phyloP scores from a whole-genome alignment of 805 yeast species.

The Kodamaea nitidulidarum region DNA sequence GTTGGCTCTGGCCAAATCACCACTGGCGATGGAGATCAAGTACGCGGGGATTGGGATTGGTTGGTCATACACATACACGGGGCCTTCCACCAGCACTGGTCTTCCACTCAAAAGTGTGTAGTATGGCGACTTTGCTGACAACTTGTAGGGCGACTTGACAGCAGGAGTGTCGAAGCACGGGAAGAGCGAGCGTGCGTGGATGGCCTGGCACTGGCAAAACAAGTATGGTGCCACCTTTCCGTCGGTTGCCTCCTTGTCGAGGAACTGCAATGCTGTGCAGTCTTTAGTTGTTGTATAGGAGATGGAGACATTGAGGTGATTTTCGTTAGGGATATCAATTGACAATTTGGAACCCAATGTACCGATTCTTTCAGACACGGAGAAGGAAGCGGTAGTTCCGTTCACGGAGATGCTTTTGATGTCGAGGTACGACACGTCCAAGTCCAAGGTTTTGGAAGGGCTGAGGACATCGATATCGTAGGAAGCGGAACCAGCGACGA shows the following conservation, averaged over 20 bases:
- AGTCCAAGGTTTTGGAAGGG: conserved; percentile 10
- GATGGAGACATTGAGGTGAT: conserved; percentile 13
- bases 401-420: conserved; percentile 19
- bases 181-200: conserved; percentile 33
- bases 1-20: conserved; percentile 25
- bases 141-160: conserved; percentile 25
- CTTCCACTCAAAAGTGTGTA: conserved; percentile 30
- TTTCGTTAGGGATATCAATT: conserved; percentile 12
- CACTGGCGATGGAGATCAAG: conserved; percentile 32
- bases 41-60: conserved; percentile 36
- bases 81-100: conserved; percentile 16
- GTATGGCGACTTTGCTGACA: conserved; percentile 24
- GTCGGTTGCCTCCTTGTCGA: conserved; percentile 19
- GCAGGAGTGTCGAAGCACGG: conserved; percentile 38
- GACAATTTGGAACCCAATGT: conserved; percentile 26
- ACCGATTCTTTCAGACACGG: conserved; percentile 12
- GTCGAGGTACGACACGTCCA: conserved; percentile 27
- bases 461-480: conserved; percentile 15
- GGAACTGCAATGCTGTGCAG: conserved; percentile 34
- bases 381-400: conserved; percentile 12
- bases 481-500: conserved; percentile 20
- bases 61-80: conserved; percentile 25
- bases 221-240: conserved; percentile 33
- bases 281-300: conserved; percentile 25
- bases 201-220: conserved; percentile 36